Percentiles rank a stretch among this genome's conserved stretches.
Conservation (phyloP, 2,329 filamentous ascomycete genomes). For the Tolypocladium cylindrosporum region DNA sequence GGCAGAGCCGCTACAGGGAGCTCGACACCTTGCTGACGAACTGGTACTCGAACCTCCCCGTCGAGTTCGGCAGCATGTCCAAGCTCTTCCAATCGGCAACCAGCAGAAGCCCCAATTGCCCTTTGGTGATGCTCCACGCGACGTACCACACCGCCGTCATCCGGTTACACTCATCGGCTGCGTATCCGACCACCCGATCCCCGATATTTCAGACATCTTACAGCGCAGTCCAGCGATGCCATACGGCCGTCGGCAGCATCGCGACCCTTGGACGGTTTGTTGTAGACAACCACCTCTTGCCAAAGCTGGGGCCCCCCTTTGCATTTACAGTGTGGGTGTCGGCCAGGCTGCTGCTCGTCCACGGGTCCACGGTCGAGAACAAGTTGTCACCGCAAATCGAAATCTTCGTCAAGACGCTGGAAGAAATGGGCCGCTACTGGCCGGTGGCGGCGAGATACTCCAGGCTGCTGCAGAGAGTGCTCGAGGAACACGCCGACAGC, state of each 20-base stretch:
- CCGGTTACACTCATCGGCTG: conserved; percentile 81
- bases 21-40: conserved; percentile 69
- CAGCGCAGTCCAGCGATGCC: conserved; percentile 73
- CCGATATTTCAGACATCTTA: conserved; percentile 85
- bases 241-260: conserved; percentile 75
- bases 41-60: conserved; percentile 77
- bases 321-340: conserved; percentile 91
- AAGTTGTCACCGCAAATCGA: conserved; percentile 70
- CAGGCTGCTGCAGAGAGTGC: conserved; percentile 66
- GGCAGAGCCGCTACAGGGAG: conserved; percentile 80
- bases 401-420: conserved; percentile 72
- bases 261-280: conserved; percentile 71
- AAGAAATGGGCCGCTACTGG: conserved; percentile 76
- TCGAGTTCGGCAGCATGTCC: conserved; percentile 75
- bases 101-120: conserved; percentile 63
- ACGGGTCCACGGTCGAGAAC: conserved; percentile 81
- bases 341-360: conserved; percentile 75
- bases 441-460: conserved; percentile 78
- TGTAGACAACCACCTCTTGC: conserved; percentile 60
- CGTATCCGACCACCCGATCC: conserved; percentile 81
- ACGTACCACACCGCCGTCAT: conserved; percentile 88
- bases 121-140: conserved; percentile 85
- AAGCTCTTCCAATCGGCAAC: conserved; percentile 59
- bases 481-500: conserved; percentile 77
- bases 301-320: conserved; percentile 79